Evolutionary conservation across 805 yeast species (phyloP), one percentile per base, ranked within the genome.

Genomic region (Candida easanensis): DNA sequence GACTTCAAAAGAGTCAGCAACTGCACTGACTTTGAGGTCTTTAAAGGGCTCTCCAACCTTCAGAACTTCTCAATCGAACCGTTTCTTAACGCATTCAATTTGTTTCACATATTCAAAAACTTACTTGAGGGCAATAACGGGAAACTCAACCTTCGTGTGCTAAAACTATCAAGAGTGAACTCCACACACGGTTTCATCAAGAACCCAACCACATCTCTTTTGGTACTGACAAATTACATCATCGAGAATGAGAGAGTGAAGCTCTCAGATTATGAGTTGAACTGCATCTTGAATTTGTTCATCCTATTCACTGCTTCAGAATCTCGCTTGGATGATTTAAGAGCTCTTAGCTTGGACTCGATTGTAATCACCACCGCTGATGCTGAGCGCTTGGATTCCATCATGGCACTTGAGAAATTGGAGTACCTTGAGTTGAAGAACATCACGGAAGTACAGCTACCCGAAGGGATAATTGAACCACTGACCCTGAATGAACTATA

Each of bases 41-140:
- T 52, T 26, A 42, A 27, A 20, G 40, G 32, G 11, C 69, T 63
- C 45, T 55, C 59, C n/a, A 63, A 60, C 38, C 46, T 73, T 16
- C 49, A 43, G 19, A 50, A 52, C 11, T 56, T 73, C 14, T 66
- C 67, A 19, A 48, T 73, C 15, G 60, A 62, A 19, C 72, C 75
- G 2, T 68, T 68, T 39, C 39, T 51, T 7, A 60, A 58, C 41
- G 56, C 65, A 3, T 39, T 18, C 4, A 61, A 58, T 30, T 52
- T 71, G 14, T 38, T 36, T 20, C 48, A 50, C 14, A 39, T 53
- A 11, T 53, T 56, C 28, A 39, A 41, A n/a, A 42, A 42, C 37
- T n/a, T 51, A 7, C 20, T 52, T 6, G 42, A 40, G 17, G 52
- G 48, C 13, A 32, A 37, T 4, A 33, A 40, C 19, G 38, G 31